Evolutionary conservation across 2,329 filamentous ascomycete species (phyloP), one percentile per base, ranked within the genome.

Genomic region (Didymella sp.): DNA sequence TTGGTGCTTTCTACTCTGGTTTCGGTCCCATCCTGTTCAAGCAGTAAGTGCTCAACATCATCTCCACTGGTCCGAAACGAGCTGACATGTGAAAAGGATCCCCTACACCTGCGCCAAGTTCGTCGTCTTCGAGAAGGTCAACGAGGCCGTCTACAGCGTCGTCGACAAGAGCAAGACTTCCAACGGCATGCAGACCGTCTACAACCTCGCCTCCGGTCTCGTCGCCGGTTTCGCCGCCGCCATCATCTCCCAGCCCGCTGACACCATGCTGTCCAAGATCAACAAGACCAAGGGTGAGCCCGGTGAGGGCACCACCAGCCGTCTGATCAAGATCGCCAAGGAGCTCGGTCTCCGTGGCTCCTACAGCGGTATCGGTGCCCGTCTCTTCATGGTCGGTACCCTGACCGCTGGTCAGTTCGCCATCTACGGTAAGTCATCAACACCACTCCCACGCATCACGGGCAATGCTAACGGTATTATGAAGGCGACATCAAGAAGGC

Each of bases 71-170:
- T 6, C 6, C 51, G 38, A 4, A 11, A 11, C 6, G 12, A 35
- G 37, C 69, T 72, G 60, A 71, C 58, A 74, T 56, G 9, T 25
- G 8, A 43, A 5, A 65, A 91, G 89, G 85, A 88, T 96, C 71
- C 91, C 91, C 66, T 96, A 96, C 84, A 96, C 91, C 79, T 93
- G 95, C 89, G 84, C 91, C 85, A 96, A 96, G 85, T 96, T 96
- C 83, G 91, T 94, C 80, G 91, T 93, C 73, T 95, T 87, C 86
- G 91, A 96, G 83, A 94, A 94, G 85, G 89, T 92, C 71, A 82
- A 87, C 71, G 91, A 95, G 83, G 73, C 83, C 68, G 78, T 90
- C 82, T 94, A 88, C 85, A 78, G 81, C 69, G 62, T 74, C 50
- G 73, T 89, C 76, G 88, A 91, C 85, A 94, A 93, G 85, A 80